Base-by-base conservation (phyloP, 2,329 filamentous ascomycete species). In the Cladophialophora chaetospira region DNA sequence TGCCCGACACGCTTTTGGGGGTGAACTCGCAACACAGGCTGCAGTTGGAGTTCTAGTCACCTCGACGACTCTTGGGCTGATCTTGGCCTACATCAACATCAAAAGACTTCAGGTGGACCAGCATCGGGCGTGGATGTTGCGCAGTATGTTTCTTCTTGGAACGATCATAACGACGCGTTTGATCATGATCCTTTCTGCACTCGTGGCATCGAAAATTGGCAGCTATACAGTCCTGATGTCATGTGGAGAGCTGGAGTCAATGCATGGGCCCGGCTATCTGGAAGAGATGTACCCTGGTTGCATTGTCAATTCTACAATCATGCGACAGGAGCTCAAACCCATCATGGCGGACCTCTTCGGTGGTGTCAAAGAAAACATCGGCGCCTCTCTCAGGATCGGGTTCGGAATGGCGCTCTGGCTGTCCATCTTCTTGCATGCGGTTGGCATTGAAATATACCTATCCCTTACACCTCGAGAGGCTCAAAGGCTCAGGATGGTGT, bases 91-190 rank as follows among this genome's bases (percentile, higher is more conserved):
- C 19, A 71, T 78, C 64, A 84, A 84, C 58, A 78, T 86, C 67
- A 85, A 81, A 66, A 71, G 72, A 3, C 68, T 85, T 1, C 82
- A 85, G 64, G 81, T 87, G 42, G 82, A 85, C 28, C 77, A 85
- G 63, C 83, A 86, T 58, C 74, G 83, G 2, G 80, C 80, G 2
- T 86, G 82, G 82, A 86, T 86, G 82, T 63, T 86, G 26, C 68
- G 83, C 6, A 47, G 45, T 4, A 81, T 78, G 78, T 69, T 77
- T 23, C 76, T 76, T 33, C 47, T 64, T 51, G 56, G 47, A 9
- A 48, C 45, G 17, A 55, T 50, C 53, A 67, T 70, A 38, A 70
- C 69, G 10, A 57, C 64, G n/a, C 55, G 67, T 17, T 54, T 69
- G n/a, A 64, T 68, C 29, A 69, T 80, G 36, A 70, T 77, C 53